Evolutionary conservation across 768 basidiomycete genomes (phyloP), one percentile per base, ranked within the genome.

Genomic region (Termitomyces sp.): DNA sequence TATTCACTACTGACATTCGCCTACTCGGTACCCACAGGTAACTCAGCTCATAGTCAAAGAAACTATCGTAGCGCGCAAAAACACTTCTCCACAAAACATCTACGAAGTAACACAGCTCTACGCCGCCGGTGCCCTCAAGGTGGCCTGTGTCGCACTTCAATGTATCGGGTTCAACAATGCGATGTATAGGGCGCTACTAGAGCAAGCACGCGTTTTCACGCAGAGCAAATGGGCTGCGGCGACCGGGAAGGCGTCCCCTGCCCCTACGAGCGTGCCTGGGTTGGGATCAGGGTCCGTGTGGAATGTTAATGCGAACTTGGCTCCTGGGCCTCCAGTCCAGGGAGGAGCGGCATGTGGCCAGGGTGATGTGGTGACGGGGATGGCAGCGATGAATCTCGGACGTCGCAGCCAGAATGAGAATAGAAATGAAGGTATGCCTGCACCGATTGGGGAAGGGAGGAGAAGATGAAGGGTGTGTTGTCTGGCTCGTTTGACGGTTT

Each of bases 31-130:
- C 19, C 39, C 34, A 7, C 64, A 91, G 89, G 82, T 87, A 1
- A 79, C 77, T 3, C 81, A 85, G 54, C 76, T 80, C 0, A 73
- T 91, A 52, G 74, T 91, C 60, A 89, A 81, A 69, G 89, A 90
- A 56, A 91, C 89, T 0, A 73, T 91, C 35, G 69, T 79, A 2
- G 82, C 76, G 6, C 81, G 89, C 45, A 90, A 88, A 69, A 89
- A 88, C 66, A 81, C 80, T 19, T 88, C 88, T 1, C 88, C 89
- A 17, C 88, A 89, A 67, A 89, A 86, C 63, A 69, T 83, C 27
- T 90, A 90, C 71, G 89, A 91, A 67, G 83, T 81, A 0, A 72
- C 76, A 1, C 89, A 91, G 66, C 78, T 91, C 32, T 91, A 90
- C 65, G 75, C 79, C 5, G 84, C 76, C 1, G 89, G 89, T 2